Base-by-base conservation (phyloP, 2,329 filamentous ascomycete species). In the Daldinia eschscholtzii region DNA sequence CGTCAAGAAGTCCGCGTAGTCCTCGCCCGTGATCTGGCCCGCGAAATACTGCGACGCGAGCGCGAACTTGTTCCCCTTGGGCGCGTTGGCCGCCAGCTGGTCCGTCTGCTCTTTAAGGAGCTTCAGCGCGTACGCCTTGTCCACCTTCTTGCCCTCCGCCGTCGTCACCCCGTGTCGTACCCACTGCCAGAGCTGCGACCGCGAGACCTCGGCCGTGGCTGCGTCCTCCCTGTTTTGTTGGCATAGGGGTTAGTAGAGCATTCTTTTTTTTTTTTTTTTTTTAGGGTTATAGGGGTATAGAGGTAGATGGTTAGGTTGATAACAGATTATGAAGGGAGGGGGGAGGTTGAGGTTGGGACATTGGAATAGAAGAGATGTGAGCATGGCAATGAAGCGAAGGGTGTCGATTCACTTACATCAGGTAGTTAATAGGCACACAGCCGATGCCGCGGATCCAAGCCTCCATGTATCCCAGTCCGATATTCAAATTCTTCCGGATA, bases 161-260 rank as follows among this genome's bases (percentile, higher is more conserved):
- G 94, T 97, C 70, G 87, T 87, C 67, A 95, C 84, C 71, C 87
- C 87, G 79, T 91, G 89, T 77, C 87, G 90, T 71, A 91, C 89
- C 96, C 96, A 99, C 81, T 99, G 96, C 95, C 95, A 97, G 52
- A 99, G 87, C 85, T 99, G 96, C 74, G 89, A 93, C 76, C 96
- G 91, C 64, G 93, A 97, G 4, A 99, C 96, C 81, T 99, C 96
- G 57, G 96, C 96, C 0, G 96, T 99, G 26, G 96, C 96, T 18
- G 96, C 96, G 76, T 98, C 96, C 84, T 99, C 96, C 85, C 85
- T 87, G 70, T 78, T 70, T 60, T 39, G 66, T 15, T 2, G 3
- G 12, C 2, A 1, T 9, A 35, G 33, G 9, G 39, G 37, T 57
- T 30, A 23, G 20, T 23, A 23, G 20, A 23, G 20, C 20, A 2